Evolutionary conservation across 768 basidiomycete species (phyloP).

Genomic region (Antrodiella citrinella): DNA sequence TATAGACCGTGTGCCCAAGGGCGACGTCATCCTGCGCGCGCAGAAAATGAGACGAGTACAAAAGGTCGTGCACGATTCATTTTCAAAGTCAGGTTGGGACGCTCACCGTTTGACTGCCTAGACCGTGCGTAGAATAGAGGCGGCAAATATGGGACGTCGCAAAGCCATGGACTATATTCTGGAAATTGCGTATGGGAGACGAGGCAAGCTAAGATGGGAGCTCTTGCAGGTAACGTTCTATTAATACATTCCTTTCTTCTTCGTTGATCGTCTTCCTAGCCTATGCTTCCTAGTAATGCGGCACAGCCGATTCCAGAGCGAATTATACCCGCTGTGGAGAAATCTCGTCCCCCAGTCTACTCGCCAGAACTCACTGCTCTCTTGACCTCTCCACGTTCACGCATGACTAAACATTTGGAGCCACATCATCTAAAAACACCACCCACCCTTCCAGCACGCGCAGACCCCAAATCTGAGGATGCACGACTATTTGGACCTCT

Average conservation of each 20-base stretch:
- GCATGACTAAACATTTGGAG: conserved; percentile 36
- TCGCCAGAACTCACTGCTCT: conserved; percentile 55
- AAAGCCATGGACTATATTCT: conserved; percentile 52
- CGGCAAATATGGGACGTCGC: conserved; percentile 43
- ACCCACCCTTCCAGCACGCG: conserved; percentile 47
- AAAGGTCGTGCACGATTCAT: conserved; percentile 32
- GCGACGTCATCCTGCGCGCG: conserved; percentile 21
- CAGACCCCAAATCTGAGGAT: conserved; percentile 49
- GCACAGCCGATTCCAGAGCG: conserved; percentile 40
- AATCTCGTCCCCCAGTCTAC: conserved; percentile 57
- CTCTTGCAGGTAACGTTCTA: conserved; percentile 46
- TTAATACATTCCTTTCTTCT: conserved; percentile 1
- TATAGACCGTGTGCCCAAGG: conserved; percentile 30
- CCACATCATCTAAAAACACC: conserved; percentile 37
- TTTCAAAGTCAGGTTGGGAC: not conserved
- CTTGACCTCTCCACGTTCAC: conserved; percentile 44
- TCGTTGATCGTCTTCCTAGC: conserved; percentile 1
- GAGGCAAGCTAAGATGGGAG: conserved; percentile 63
- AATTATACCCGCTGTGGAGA: conserved; percentile 44
- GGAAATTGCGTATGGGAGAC: conserved; percentile 68
- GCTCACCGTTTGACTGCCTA: no score
- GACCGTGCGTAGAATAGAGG: conserved; percentile 45
- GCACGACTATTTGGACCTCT: conserved; percentile 53
- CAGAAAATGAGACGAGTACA: conserved; percentile 40
- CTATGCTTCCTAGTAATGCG: conserved; percentile 34